phyloP scores from a whole-genome alignment of 2,329 filamentous ascomycete species.

The Cladosporium halotolerans region DNA sequence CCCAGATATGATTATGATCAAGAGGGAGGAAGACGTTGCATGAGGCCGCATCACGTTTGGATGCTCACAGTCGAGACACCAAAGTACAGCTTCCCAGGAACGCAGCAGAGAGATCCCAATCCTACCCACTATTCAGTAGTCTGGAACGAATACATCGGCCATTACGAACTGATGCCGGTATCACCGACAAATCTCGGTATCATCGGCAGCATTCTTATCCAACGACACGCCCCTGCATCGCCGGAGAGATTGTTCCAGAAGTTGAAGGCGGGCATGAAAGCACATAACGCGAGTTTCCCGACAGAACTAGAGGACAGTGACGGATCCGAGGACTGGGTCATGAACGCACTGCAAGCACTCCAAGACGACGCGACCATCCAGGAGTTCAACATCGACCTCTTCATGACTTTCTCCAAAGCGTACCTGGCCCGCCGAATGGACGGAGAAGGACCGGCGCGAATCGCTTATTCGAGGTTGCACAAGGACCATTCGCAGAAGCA shows the following conservation, averaged over 20 bases:
- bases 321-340: conserved; percentile 14
- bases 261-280: conserved; percentile 11
- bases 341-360: conserved; percentile 11
- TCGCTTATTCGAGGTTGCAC: conserved; percentile 11
- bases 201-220: conserved; percentile 16
- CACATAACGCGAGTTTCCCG: background rate
- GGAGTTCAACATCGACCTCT: conserved; percentile 15
- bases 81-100: conserved; percentile 9
- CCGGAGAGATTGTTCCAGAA: conserved; percentile 4
- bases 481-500: conserved; percentile 10
- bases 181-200: conserved; percentile 12
- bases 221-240: conserved; percentile 9
- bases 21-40: conserved; percentile 1
- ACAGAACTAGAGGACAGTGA: background rate
- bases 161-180: conserved; percentile 7
- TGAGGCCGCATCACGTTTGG: conserved; percentile 15
- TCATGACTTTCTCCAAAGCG: conserved; percentile 16
- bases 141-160: conserved; percentile 2
- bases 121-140: conserved; percentile 13
- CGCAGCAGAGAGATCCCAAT: conserved; percentile 10
- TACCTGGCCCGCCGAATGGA: conserved; percentile 14
- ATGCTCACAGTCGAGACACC: conserved; percentile 18
- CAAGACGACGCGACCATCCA: conserved; percentile 12
- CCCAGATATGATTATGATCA: conserved; percentile 10
- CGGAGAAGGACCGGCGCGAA: conserved; percentile 11